phyloP scores from a whole-genome alignment of 352 stramenopile species.

The Thalassiosira exigua region DNA sequence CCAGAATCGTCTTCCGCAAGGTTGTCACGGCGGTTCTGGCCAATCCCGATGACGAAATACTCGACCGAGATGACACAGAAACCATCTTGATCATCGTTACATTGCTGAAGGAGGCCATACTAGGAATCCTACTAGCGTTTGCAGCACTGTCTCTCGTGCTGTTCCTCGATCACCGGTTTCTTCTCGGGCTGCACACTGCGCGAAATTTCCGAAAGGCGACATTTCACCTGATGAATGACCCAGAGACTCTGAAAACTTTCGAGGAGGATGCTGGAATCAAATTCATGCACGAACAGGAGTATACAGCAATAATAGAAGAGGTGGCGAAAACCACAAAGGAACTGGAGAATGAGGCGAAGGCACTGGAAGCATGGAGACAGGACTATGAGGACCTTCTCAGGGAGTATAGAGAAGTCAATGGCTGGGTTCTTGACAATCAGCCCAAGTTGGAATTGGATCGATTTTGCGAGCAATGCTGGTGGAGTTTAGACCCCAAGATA shows the following conservation, averaged over 20 bases:
- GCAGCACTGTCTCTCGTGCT: slow-evolving; percentile 1
- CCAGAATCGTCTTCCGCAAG: neutral
- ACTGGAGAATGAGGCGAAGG: neutral
- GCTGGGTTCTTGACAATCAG: neutral
- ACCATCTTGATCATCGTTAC: neutral
- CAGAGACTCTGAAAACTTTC: neutral
- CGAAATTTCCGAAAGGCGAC: slow-evolving; percentile 13
- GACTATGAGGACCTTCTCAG: neutral
- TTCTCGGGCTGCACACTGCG: slow-evolving; percentile 9
- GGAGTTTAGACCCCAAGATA: neutral
- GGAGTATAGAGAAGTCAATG: neutral
- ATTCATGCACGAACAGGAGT: slow-evolving; percentile 13
- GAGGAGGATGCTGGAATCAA: slow-evolving; percentile 12
- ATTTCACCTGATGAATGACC: neutral
- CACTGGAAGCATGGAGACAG: neutral
- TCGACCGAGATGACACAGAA: slow-evolving; percentile 1
- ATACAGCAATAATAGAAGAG: neutral
- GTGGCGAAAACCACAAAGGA: neutral
- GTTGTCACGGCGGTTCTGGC: slow-evolving; percentile 8
- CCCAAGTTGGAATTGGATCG: neutral
- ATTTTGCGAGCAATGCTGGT: neutral
- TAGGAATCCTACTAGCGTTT: slow-evolving; percentile 2
- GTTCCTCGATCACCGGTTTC: slow-evolving; percentile 16
- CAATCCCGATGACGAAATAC: slow-evolving; percentile 10
- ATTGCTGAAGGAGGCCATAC: slow-evolving; percentile 9